A percentile compares a stretch with the other conserved stretches of the same genome.
These are phyloP conservation scores for Aspergillus wentii DNA, from an alignment of 495 filamentous ascomycete species.

Conservation along the genomic window DNA sequence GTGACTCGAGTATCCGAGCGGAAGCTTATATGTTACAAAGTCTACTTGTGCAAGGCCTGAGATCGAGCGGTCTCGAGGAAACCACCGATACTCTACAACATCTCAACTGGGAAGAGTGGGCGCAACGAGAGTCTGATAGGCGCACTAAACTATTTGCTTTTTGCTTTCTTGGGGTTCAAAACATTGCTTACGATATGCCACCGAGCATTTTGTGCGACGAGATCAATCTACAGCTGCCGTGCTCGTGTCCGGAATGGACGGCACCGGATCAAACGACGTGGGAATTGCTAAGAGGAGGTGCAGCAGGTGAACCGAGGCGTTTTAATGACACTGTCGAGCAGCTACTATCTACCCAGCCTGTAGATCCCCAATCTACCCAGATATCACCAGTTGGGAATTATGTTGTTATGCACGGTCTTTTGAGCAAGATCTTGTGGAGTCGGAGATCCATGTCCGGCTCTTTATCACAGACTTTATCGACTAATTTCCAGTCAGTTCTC, in stretches of 20 bases:
- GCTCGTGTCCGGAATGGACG: slow-evolving; percentile 11
- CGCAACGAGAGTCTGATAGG: slow-evolving; percentile 6
- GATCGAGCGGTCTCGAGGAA: slow-evolving; percentile 6
- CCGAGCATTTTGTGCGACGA: slow-evolving; percentile 7
- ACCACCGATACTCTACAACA: not conserved
- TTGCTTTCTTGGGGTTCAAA: slow-evolving; percentile 8
- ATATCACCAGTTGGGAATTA: slow-evolving; percentile 52
- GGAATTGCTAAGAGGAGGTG: slow-evolving; percentile 1
- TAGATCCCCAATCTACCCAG: not conserved
- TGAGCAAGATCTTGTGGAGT: slow-evolving; percentile 47
- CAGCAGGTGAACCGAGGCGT: not conserved
- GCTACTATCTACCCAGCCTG: not conserved
- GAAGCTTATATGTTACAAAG: not conserved
- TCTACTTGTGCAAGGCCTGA: slow-evolving; percentile 3
- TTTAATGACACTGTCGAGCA: not conserved
- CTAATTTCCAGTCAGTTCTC: not conserved
- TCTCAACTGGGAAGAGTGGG: slow-evolving; percentile 2
- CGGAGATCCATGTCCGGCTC: not conserved
- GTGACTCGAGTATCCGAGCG: not conserved
- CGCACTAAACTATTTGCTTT: slow-evolving; percentile 10
- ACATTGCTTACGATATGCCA: slow-evolving; percentile 7
- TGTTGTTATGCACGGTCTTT: slow-evolving; percentile 53
- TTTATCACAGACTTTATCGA: not conserved
- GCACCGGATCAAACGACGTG: slow-evolving; percentile 6
- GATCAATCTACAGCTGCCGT: slow-evolving; percentile 8